Conservation (phyloP, 768 basidiomycete species). For the Tulasnella sp. region DNA sequence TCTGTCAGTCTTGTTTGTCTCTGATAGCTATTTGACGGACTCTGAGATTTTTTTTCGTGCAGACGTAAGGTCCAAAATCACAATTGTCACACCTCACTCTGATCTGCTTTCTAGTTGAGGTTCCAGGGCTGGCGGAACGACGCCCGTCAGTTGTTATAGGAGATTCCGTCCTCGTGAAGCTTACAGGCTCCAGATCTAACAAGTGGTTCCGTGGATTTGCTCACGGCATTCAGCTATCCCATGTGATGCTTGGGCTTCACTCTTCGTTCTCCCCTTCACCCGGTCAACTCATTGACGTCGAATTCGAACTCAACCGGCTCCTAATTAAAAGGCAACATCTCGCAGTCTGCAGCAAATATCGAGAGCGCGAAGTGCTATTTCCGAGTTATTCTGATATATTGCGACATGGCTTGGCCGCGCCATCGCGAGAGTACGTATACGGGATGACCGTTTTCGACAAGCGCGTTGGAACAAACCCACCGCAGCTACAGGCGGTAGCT, state of each 20-base stretch:
- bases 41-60: too few species aligned
- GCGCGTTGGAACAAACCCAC: neutral
- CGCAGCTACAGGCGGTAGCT: conserved; percentile 12
- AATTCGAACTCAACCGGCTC: conserved; percentile 53
- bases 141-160: conserved; percentile 50
- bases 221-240: conserved; percentile 46
- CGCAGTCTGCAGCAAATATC: conserved; percentile 45
- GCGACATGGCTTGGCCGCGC: conserved; percentile 21
- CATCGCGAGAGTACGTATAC: neutral
- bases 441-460: neutral
- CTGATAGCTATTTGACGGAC: neutral
- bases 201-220: conserved; percentile 59
- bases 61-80: neutral
- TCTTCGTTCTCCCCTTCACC: conserved; percentile 42
- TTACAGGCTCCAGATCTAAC: neutral
- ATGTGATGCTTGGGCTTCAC: conserved; percentile 52
- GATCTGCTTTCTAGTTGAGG: conserved; percentile 41
- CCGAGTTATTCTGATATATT: conserved; percentile 35
- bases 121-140: conserved; percentile 55
- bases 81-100: neutral
- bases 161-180: neutral
- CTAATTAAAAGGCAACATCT: conserved; percentile 58
- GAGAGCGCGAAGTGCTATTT: conserved; percentile 46
- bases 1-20: neutral
- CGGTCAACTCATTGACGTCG: conserved; percentile 46